Evolutionary conservation across 2,329 filamentous ascomycete species (phyloP), one percentile per base, ranked within the genome.

Genomic region (Aspergillus niger): DNA sequence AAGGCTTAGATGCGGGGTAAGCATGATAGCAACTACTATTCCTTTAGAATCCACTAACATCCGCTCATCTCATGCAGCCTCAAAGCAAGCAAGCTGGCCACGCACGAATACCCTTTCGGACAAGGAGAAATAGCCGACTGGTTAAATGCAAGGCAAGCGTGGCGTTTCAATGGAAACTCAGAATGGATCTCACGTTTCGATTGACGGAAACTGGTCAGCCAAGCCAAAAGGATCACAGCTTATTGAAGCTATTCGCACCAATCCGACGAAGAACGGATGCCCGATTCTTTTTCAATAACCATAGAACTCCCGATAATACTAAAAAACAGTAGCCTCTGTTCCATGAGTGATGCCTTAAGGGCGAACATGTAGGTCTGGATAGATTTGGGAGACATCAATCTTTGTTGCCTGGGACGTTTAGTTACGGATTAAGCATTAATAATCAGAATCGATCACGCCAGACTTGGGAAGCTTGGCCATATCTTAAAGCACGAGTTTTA

Each of bases 181-280:
- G 10, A 13, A 24, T 44, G 10, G 13, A 26, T 13, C 20, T n/a
- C 39, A 22, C n/a, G 10, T 15, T 39, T 55, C 53, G 39, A 55
- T 55, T 55, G 53, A 43, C 28, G 53, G 53, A 55, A 55, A 11
- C 39, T 11, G 10, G 10, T 15, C 15, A 36, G 53, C 53, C 53
- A 44, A 55, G 53, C 15, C 17, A 28, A 22, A 43, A 47, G 53
- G 32, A 28, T 44, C 22, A 36, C 51, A 53, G 51, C 50, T 15
- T 39, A 15, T 15, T 8, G 6, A 13, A 26, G 5, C 32, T 20
- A 47, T 47, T 55, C 20, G 39, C 53, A 55, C 53, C 53, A 55
- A 55, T 47, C 39, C n/a, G 39, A 43, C 4, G 22, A n/a, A 13
- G 22, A 44, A 17, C 20, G n/a, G 2, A 20, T 28, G 44, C 41